phyloP scores from a whole-genome alignment of 805 yeast species.

The Pichia kluyveri region DNA sequence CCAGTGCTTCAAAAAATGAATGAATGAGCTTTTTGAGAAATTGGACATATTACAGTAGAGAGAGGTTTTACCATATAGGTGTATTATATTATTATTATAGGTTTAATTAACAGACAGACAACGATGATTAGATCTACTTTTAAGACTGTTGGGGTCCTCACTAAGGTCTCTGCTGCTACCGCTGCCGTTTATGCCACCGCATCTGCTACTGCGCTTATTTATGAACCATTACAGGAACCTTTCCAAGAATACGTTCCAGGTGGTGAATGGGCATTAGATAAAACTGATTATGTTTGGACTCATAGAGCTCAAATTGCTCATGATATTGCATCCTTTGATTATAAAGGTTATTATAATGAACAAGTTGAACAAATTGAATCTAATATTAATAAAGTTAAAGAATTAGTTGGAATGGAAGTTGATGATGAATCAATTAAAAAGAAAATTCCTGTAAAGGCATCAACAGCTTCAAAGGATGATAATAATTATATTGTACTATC shows the following conservation, averaged over 20 bases:
- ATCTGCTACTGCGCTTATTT: constrained; percentile 44
- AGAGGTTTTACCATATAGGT: too few species aligned
- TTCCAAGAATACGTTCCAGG: constrained; percentile 59
- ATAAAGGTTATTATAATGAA: constrained; percentile 1
- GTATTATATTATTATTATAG: too few species aligned
- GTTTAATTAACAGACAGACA: too few species aligned
- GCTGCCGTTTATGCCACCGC: constrained; percentile 45
- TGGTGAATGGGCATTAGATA: constrained; percentile 46
- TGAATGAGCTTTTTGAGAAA: too few species aligned
- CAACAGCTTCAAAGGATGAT: not conserved
- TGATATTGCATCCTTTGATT: constrained; percentile 14
- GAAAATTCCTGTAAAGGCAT: not conserved
- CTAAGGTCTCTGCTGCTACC: constrained; percentile 2
- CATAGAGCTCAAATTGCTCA: constrained; percentile 17
- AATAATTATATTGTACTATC: constrained; percentile 1
- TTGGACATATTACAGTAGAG: too few species aligned
- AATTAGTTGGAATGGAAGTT: constrained; percentile 33
- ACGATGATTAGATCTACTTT: constrained; percentile 1
- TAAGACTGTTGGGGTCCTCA: not conserved
- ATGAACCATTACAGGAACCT: constrained; percentile 51
- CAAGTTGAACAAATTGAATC: constrained; percentile 3
- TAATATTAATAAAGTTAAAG: constrained; percentile 6
- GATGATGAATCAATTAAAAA: constrained; percentile 11
- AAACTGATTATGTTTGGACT: constrained; percentile 32
- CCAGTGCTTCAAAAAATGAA: too few species aligned